phyloP scores from a whole-genome alignment of 768 basidiomycete genomes.

The Suillus weaverae region DNA sequence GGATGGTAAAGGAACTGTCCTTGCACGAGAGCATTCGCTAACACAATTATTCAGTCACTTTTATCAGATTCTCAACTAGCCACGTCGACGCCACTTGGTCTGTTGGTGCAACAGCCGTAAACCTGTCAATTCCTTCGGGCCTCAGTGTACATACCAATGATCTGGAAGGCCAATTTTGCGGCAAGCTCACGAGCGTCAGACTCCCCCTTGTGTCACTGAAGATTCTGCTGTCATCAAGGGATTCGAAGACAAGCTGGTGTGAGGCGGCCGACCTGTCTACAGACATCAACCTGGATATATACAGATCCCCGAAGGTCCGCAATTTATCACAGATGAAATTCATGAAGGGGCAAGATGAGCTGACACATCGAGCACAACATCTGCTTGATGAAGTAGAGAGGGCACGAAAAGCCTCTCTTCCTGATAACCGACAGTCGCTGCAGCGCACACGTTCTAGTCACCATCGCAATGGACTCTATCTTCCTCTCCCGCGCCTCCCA shows the following conservation, averaged over 20 bases:
- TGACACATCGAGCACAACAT: slow-evolving; percentile 60
- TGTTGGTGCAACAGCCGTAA: slow-evolving; percentile 51
- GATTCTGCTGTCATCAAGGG: slow-evolving; percentile 46
- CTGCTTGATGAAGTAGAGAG: slow-evolving; percentile 43
- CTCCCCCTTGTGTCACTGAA: slow-evolving; percentile 52
- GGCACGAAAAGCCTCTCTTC: slow-evolving; percentile 13
- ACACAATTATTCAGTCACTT: slow-evolving; percentile 62
- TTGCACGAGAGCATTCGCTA: slow-evolving; percentile 1
- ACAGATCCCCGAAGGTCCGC: slow-evolving; percentile 56
- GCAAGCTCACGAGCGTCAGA: slow-evolving; percentile 60
- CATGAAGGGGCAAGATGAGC: slow-evolving; percentile 65
- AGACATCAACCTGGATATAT: slow-evolving; percentile 68
- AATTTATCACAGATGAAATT: slow-evolving; percentile 63
- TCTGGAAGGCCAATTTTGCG: slow-evolving; percentile 64
- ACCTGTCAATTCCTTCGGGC: slow-evolving; percentile 57
- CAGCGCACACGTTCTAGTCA: slow-evolving; percentile 11
- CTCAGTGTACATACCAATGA: slow-evolving; percentile 73
- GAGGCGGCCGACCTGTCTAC: slow-evolving; percentile 57
- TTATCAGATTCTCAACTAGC: slow-evolving; percentile 66
- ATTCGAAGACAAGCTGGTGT: slow-evolving; percentile 55
- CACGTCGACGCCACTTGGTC: slow-evolving; percentile 57
- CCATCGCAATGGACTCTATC: slow-evolving; percentile 54
- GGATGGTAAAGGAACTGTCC: slow-evolving; percentile 57
- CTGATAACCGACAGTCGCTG: not conserved
- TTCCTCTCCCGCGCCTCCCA: slow-evolving; percentile 39